A percentile compares a stretch with the other conserved stretches of the same genome.
phyloP scores from a whole-genome alignment of 148 eudicot species.

The Camellia japonica region DNA sequence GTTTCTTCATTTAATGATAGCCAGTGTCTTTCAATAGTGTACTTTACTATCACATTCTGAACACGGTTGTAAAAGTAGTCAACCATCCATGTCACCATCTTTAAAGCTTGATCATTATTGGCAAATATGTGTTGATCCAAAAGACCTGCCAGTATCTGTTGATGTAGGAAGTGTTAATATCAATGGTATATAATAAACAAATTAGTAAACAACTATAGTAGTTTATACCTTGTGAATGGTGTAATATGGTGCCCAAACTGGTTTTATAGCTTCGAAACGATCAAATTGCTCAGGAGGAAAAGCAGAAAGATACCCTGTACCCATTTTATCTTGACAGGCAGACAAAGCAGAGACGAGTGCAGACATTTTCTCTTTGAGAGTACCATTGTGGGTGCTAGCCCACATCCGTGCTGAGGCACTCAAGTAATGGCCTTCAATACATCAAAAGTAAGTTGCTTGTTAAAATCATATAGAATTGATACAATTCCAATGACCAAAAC shows the following conservation, averaged over 20 bases:
- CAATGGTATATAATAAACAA: background rate
- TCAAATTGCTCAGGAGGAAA: conserved; percentile 83
- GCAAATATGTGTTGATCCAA: conserved; percentile 77
- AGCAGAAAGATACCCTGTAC: conserved; percentile 92
- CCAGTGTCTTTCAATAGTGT: conserved; percentile 75
- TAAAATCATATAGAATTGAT: background rate
- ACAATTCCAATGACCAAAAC: background rate
- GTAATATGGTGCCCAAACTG: conserved; percentile 99
- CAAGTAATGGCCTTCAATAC: conserved; percentile 81
- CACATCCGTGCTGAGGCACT: conserved; percentile 97
- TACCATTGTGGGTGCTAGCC: conserved; percentile 86
- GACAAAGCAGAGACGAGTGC: conserved; percentile 63
- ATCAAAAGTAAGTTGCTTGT: background rate
- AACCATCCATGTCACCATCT: conserved; percentile 74
- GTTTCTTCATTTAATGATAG: conserved; percentile 75
- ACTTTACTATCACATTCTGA: conserved; percentile 60
- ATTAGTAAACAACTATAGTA: background rate
- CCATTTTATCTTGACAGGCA: conserved; percentile 69
- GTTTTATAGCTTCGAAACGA: conserved; percentile 68
- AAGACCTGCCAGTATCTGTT: conserved; percentile 86
- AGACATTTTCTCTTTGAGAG: conserved; percentile 56
- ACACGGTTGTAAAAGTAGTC: conserved; percentile 81
- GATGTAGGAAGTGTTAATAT: background rate
- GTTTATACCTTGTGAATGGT: conserved; percentile 87
- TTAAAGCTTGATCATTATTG: conserved; percentile 58